Evolutionary conservation across 176 grass and related monocot genomes (phyloP).

Genomic region (Cymbopogon citratus): DNA sequence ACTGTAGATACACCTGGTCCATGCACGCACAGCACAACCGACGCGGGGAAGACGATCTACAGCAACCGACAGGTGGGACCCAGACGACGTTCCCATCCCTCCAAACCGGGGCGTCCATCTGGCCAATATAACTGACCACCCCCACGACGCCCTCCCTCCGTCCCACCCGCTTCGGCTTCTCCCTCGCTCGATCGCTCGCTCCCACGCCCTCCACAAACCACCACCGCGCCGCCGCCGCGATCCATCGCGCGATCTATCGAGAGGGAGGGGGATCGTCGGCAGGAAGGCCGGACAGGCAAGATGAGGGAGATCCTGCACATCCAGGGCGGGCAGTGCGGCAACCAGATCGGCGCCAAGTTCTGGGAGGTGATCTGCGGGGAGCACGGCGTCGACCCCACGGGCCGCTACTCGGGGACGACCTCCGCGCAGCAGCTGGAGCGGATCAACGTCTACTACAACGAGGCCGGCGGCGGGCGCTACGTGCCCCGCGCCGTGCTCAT

Average conservation of each 20-base stretch:
- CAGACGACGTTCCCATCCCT: not conserved
- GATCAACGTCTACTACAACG: constrained; percentile 87
- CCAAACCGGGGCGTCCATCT: not conserved
- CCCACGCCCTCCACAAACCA: not conserved
- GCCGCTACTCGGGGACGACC: constrained; percentile 37
- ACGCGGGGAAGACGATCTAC: not conserved
- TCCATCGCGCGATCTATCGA: not conserved
- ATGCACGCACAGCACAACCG: constrained; percentile 3
- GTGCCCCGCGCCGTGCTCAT: constrained; percentile 71
- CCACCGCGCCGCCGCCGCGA: not conserved
- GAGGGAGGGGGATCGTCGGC: not conserved
- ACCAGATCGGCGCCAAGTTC: constrained; percentile 98
- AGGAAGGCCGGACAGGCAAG: not conserved
- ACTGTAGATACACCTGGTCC: constrained; percentile 16
- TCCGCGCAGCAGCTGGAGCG: constrained; percentile 57
- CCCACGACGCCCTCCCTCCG: not conserved
- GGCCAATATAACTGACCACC: not conserved
- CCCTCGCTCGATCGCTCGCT: not conserved
- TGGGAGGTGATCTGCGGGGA: constrained; percentile 97
- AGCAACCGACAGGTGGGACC: not conserved
- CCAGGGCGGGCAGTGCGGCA: constrained; percentile 86
- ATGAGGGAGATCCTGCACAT: constrained; percentile 96
- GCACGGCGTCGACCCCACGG: constrained; percentile 67
- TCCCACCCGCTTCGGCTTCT: not conserved
- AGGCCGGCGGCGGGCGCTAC: constrained; percentile 49